phyloP scores from a whole-genome alignment of 768 basidiomycete genomes.

The Podaxis sp. region DNA sequence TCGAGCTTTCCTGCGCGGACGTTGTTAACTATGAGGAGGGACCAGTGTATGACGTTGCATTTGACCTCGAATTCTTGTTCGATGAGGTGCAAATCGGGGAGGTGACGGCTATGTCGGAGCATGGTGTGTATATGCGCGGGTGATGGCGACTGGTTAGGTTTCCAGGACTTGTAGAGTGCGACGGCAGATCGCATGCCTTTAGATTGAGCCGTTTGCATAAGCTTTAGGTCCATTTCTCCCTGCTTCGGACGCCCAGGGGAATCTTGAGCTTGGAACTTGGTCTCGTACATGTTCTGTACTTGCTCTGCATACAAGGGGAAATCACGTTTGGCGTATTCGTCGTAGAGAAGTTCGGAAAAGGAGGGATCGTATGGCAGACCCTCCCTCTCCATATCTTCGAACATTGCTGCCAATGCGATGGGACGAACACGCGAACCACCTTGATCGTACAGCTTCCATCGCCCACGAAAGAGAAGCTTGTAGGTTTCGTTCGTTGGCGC shows the following conservation, averaged over 20 bases:
- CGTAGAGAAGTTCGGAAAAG: conserved; percentile 40
- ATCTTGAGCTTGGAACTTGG: conserved; percentile 16
- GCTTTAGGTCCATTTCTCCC: neutral
- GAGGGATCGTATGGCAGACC: conserved; percentile 44
- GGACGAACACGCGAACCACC: conserved; percentile 30
- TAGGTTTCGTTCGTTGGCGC: conserved; percentile 47
- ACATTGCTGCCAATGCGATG: conserved; percentile 37
- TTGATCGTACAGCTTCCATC: conserved; percentile 30
- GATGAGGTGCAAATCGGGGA: conserved; percentile 42
- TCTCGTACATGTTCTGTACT: conserved; percentile 38
- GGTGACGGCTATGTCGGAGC: conserved; percentile 38
- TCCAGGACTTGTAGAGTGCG: conserved; percentile 1
- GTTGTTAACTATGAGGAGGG: conserved; percentile 53
- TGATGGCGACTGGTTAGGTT: neutral
- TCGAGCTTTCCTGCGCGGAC: conserved; percentile 35
- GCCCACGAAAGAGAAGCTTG: conserved; percentile 46
- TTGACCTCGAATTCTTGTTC: conserved; percentile 40
- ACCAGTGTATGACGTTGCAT: conserved; percentile 50
- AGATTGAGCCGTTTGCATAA: conserved; percentile 1
- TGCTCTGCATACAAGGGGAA: conserved; percentile 34
- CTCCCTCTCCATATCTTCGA: conserved; percentile 47
- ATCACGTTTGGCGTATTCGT: conserved; percentile 42
- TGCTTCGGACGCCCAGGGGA: conserved; percentile 18
- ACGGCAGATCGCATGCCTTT: conserved; percentile 12
- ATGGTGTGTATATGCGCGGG: conserved; percentile 23